Base-by-base conservation (phyloP, 495 filamentous ascomycete genomes). In the Penicillium canariense region DNA sequence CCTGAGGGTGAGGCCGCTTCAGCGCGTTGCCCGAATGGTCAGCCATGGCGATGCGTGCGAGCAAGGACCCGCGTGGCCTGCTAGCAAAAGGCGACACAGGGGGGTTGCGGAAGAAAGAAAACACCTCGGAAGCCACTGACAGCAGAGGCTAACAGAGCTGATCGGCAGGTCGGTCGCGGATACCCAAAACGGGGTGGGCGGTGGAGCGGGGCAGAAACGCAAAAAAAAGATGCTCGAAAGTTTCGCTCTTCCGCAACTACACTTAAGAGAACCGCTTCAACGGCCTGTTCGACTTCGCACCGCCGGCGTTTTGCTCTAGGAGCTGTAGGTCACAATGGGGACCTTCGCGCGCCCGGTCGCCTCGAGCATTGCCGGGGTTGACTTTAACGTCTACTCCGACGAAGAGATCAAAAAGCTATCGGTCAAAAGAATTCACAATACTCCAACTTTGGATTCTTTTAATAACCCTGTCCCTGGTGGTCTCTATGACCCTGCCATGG, bases 401-500 rank as follows among this genome's bases (percentile, higher is more conserved):
- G 80, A 87, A 50, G 95, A 97, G 68, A 90, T 97, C 73, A 85
- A 84, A 69, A 81, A 84, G 55, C 81, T 96, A 43, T 97, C 95
- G 8, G 95, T 96, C 52, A 94, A 91, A 77, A 84, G 84, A 70
- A 94, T 99, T 61, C 84, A 91, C 56, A 93, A 92, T 76, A 84
- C 90, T 18, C 84, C 79, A 36, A 96, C 95, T 18, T 91, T 97
- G 69, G 93, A 96, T 70, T 87, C 83, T 54, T 81, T 96, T 36
- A 77, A 93, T 61, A 90, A 91, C 64, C 90, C 90, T 35, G 78
- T 88, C 27, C 89, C 90, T 17, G 88, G 90, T 52, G 95, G 95
- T 63, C 80, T 99, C 7, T 96, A 97, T 67, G 95, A 97, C 70
- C 80, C 90, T 39, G 91, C 94, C 48, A 78, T 99, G 48, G 95